These are phyloP conservation scores for Quercus alba DNA, from an alignment of 306 rosid species.

Conservation along the genomic window DNA sequence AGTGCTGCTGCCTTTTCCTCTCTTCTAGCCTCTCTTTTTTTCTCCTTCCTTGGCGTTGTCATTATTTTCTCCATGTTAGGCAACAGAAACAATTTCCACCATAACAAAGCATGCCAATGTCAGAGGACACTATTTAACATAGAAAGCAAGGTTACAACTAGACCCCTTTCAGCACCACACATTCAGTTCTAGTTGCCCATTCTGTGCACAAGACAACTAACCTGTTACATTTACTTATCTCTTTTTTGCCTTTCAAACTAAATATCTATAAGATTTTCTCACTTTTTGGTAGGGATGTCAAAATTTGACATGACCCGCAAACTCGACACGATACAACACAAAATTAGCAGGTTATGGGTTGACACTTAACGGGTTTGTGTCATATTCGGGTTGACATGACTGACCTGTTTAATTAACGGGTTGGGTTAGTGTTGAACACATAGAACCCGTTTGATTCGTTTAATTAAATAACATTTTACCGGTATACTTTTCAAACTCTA, in stretches of 20 bases:
- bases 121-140: not conserved
- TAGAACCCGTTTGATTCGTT: too few relatives aligned
- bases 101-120: not conserved
- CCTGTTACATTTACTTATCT: not conserved
- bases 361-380: too few relatives aligned
- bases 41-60: constrained; percentile 80
- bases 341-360: too few relatives aligned
- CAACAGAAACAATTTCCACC: not conserved
- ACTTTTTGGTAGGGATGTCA: too few relatives aligned
- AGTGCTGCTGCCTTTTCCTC: constrained; percentile 67
- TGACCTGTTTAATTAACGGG: too few relatives aligned
- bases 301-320: too few relatives aligned
- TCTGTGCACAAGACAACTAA: not conserved
- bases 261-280: not conserved
- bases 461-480: too few relatives aligned
- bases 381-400: too few relatives aligned
- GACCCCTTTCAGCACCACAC: not conserved
- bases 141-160: not conserved
- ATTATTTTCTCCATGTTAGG: constrained; percentile 72
- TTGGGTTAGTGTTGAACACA: too few relatives aligned
- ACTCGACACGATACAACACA: too few relatives aligned
- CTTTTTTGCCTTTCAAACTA: not conserved
- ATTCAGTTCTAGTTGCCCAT: not conserved
- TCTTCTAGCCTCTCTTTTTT: constrained; percentile 84
- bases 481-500: too few relatives aligned